A percentile compares a stretch with the other conserved stretches of the same genome.
Conservation (phyloP, 345 rosid species). For the Citrus reticulata region DNA sequence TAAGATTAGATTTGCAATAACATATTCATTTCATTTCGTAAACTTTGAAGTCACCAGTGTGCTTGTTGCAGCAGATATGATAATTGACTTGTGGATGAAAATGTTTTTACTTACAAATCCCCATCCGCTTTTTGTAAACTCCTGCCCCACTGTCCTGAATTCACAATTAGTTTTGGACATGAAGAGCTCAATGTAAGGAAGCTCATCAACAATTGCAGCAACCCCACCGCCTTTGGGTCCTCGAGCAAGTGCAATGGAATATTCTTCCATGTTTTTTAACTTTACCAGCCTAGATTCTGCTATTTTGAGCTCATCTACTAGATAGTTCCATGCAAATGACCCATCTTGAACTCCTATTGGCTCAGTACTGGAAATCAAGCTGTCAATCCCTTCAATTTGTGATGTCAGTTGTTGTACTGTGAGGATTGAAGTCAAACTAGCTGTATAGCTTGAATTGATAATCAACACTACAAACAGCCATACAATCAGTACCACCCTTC, state of each 20-base stretch:
- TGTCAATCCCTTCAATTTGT: constrained; percentile 74
- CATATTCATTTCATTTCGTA: neutral
- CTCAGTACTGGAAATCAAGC: constrained; percentile 54
- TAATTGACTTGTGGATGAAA: neutral
- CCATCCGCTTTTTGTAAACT: constrained; percentile 91
- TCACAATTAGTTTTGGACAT: constrained; percentile 57
- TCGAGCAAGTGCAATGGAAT: constrained; percentile 42
- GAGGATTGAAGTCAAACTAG: constrained; percentile 92
- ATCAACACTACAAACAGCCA: constrained; percentile 93
- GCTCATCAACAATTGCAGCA: constrained; percentile 93
- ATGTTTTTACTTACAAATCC: constrained; percentile 74
- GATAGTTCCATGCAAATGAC: constrained; percentile 72
- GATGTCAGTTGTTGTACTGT: constrained; percentile 86
- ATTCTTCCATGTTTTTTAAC: constrained; percentile 50
- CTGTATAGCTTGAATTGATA: constrained; percentile 97
- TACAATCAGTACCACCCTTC: constrained; percentile 77
- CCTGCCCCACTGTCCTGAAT: constrained; percentile 80
- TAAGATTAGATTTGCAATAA: neutral
- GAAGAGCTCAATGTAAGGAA: constrained; percentile 80
- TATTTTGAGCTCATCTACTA: constrained; percentile 76
- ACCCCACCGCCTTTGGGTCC: constrained; percentile 77
- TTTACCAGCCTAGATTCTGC: constrained; percentile 59
- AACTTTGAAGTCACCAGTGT: neutral
- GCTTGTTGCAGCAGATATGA: neutral
- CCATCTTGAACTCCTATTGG: constrained; percentile 91